Percentiles rank a stretch among this genome's conserved stretches.
Evolutionary conservation across 306 rosid genomes (phyloP).

Genomic region (Trifolium subterraneum): DNA sequence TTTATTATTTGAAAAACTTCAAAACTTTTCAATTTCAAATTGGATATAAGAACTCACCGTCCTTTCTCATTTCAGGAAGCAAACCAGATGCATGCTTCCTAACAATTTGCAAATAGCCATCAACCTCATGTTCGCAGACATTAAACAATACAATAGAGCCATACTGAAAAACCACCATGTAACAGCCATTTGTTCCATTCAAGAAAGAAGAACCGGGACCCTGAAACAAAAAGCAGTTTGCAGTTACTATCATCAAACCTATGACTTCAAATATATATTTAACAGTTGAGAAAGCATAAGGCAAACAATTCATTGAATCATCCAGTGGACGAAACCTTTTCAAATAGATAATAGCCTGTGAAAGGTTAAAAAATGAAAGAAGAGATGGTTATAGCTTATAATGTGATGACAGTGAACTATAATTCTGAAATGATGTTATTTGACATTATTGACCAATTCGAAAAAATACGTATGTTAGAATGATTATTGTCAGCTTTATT

Average conservation of each 20-base stretch:
- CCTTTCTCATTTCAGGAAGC: conserved; percentile 97
- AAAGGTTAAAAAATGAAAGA: conserved; percentile 23
- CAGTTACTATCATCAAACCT: conserved; percentile 16
- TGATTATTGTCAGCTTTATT: background rate
- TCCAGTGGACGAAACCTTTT: conserved; percentile 11
- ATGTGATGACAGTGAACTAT: background rate
- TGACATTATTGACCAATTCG: conserved; percentile 1
- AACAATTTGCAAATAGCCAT: conserved; percentile 78
- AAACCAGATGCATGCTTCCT: conserved; percentile 79
- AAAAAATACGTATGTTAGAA: background rate
- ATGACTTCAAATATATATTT: conserved; percentile 9
- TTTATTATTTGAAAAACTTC: too few relatives aligned
- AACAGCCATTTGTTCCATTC: conserved; percentile 75
- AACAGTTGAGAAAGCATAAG: conserved; percentile 30
- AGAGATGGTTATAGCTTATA: background rate
- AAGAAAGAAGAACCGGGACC: conserved; percentile 61
- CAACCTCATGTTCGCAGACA: conserved; percentile 73
- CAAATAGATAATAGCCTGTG: background rate
- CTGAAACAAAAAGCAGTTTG: conserved; percentile 57
- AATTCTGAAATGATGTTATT: background rate
- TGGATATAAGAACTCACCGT: conserved; percentile 64
- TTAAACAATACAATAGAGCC: conserved; percentile 94
- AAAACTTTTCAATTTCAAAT: conserved; percentile 28
- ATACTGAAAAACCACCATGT: conserved; percentile 95
- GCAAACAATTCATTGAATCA: conserved; percentile 25